Base-by-base conservation (phyloP, 129 eudicot species). In the Artemisia tridentata region DNA sequence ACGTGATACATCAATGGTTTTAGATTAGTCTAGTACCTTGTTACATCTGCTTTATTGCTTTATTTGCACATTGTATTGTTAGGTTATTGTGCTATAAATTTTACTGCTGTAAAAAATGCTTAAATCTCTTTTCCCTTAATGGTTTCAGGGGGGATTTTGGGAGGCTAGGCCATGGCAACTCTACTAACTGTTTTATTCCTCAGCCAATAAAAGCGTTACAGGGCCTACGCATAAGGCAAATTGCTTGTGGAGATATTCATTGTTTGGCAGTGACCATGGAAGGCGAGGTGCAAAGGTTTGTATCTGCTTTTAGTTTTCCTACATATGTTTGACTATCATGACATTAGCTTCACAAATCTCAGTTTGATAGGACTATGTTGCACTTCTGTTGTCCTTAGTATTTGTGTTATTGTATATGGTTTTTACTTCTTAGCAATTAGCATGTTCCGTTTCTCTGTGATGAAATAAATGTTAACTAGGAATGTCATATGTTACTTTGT, bases 181-280 rank as follows among this genome's bases (percentile, higher is more conserved):
- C 97, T 12, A 95, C 96, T 79, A 97, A 95, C 72, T 77, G 88
- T 74, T 90, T 95, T 74, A 71, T 82, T 71, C 99, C 99, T 38
- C 97, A 86, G 69, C 97, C 96, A 19, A 95, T 95, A 77, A 90
- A 86, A 82, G 96, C 96, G 47, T 81, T 95, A 69, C 84, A 84
- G 41, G 93, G 96, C 48, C 60, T 87, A 45, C 73, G 65, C 54
- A 90, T 95, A 21, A 86, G 81, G 75, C 97, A 95, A 78, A 90
- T 95, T 70, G 97, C 97, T 72, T 95, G 97, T 69, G 99, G 99
- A 47, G 99, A 95, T 73, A 95, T 97, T 78, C 99, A 95, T 75
- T 95, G 99, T 78, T 73, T 95, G 86, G 99, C 99, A 1, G 97
- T 95, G 55, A 90, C 97, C 71, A 88, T 88, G 96, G 96, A 82